Percentiles rank a stretch among this genome's conserved stretches.
Conservation (phyloP, 140 eudicot species). For the Bidens hawaiensis region DNA sequence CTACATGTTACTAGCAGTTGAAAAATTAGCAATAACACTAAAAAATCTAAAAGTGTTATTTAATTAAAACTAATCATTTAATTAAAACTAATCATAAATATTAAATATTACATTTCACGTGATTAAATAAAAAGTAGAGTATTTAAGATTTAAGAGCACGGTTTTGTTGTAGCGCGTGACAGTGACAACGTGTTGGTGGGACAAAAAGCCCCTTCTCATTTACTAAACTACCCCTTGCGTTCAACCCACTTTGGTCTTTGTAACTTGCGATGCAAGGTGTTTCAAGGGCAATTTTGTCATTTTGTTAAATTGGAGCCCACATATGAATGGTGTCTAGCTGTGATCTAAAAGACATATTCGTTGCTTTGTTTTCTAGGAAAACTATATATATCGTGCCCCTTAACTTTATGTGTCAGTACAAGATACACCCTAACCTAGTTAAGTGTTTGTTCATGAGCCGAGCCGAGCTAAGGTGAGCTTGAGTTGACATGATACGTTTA, state of each 20-base stretch:
- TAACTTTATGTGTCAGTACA: conserved; percentile 1
- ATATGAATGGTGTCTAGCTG: conserved; percentile 20
- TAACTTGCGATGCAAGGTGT: neutral
- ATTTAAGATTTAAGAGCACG: no score
- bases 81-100: no score
- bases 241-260: neutral
- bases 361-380: conserved; percentile 11
- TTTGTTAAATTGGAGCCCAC: conserved; percentile 2
- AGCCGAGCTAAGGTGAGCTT: no score
- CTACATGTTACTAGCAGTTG: no score
- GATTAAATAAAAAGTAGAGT: no score
- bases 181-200: conserved; percentile 21
- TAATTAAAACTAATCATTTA: no score
- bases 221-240: conserved; percentile 17
- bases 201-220: conserved; percentile 17
- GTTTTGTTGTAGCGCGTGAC: conserved; percentile 24
- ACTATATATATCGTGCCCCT: conserved; percentile 1
- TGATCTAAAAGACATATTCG: conserved; percentile 19
- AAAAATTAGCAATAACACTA: no score
- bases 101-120: no score
- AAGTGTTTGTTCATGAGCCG: no score
- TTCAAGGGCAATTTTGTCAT: conserved; percentile 8
- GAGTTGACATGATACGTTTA: no score
- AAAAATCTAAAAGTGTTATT: no score
- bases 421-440: neutral